Conservation (phyloP, 192 early-diverging fungal species). For the Dissophora ornata region DNA sequence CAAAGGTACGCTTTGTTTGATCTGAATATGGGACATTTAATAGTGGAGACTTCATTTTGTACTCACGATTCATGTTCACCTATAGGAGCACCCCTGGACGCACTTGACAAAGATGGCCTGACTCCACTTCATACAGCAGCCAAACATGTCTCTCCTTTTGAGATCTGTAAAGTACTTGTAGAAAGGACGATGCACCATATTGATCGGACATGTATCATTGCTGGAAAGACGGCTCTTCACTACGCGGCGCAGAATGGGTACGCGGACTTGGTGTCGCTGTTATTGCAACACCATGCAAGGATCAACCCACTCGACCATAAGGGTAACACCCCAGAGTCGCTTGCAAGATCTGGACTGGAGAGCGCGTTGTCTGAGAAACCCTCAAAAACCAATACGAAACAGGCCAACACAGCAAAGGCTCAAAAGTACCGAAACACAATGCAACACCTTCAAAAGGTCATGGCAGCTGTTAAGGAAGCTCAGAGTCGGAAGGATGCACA, state of each 20-base stretch:
- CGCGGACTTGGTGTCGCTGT: slow-evolving; percentile 37
- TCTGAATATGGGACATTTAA: no score
- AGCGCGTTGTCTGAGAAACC: slow-evolving; percentile 40
- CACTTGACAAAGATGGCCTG: slow-evolving; percentile 52
- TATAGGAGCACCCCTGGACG: slow-evolving; percentile 50
- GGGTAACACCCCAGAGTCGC: slow-evolving; percentile 46
- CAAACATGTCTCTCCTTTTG: slow-evolving; percentile 35
- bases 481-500: slow-evolving; percentile 67
- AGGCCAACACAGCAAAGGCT: slow-evolving; percentile 23
- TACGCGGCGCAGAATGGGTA: slow-evolving; percentile 51
- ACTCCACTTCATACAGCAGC: slow-evolving; percentile 56
- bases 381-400: slow-evolving; percentile 22
- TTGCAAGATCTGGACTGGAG: slow-evolving; percentile 43
- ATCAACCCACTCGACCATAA: slow-evolving; percentile 47
- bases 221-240: slow-evolving; percentile 46
- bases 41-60: no score
- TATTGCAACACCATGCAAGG: slow-evolving; percentile 48
- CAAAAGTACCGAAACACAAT: slow-evolving; percentile 33
- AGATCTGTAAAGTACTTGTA: slow-evolving; percentile 44
- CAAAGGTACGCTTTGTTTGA: slow-evolving; percentile 16
- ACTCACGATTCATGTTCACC: neutral
- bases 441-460: slow-evolving; percentile 47
- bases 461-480: slow-evolving; percentile 33
- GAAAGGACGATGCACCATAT: slow-evolving; percentile 52
- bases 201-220: slow-evolving; percentile 44